Base-by-base conservation (phyloP, 352 stramenopile species). In the Phytophthora pluvialis region DNA sequence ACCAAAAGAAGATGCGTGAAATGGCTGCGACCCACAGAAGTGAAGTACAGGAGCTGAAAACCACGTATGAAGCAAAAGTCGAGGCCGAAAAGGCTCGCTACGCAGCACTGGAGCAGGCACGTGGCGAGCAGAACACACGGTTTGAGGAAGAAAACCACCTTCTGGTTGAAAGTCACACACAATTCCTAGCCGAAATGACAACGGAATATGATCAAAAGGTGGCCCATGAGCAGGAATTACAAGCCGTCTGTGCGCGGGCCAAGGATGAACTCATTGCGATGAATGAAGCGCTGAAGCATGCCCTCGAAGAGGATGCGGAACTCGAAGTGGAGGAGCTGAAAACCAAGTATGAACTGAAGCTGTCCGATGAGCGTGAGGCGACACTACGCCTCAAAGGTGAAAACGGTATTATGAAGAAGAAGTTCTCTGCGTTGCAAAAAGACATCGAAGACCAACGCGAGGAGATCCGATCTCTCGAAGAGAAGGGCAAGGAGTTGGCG, bases 361-460 rank as follows among this genome's bases (percentile, higher is more conserved):
- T 98, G 26, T 75, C 89, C 16, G 86, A 90, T 26, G 90, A 98
- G 47, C 79, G 90, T 0, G 90, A 98, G 65, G 89, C 91, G 4
- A 98, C 91, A 16, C 70, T 98, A 46, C 89, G 91, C 3, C 88
- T 97, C n/a, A 98, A 98, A 69, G 92, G 93, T 13, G 95, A 98
- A 66, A 98, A 98, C 55, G 94, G 93, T 5, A 98, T 98, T 67
- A 98, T 98, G 92, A 97, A 96, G 69, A 98, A 98, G 68, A 98
- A 98, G 65, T 98, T 98, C 45, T 95, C 83, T 4, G 86, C 96
- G 8, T 60, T 98, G 26, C 85, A 95, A 43, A 97, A 98, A 39
- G 92, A 98, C 21, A 98, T 98, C 52, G 95, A 98, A 55, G 90
- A 98, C 33, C 95, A 98, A 61, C 93, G 94, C 48, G 95, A 98